phyloP scores from a whole-genome alignment of 2,329 filamentous ascomycete species.

The Chaetomium sp. region DNA sequence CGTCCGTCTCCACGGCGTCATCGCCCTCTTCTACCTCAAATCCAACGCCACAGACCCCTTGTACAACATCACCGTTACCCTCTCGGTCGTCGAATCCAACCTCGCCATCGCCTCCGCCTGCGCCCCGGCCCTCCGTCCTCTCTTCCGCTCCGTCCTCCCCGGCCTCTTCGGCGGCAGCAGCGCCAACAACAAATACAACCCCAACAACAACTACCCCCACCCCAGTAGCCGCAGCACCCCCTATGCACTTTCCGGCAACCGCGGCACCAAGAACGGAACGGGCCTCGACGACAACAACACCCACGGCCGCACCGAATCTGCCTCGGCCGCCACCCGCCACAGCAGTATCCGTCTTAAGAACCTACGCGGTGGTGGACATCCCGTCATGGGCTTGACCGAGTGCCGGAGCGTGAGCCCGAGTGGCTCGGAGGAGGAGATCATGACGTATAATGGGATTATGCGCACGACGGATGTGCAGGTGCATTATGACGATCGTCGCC shows the following conservation, averaged over 20 bases:
- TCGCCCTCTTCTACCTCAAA: conserved; percentile 27
- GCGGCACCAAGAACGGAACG: neutral
- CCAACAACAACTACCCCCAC: neutral
- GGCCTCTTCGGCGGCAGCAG: conserved; percentile 18
- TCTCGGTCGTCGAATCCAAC: conserved; percentile 34
- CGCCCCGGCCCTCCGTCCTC: conserved; percentile 33
- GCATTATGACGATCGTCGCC: conserved; percentile 1
- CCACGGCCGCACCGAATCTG: neutral
- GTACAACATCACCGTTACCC: conserved; percentile 29
- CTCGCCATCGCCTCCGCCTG: conserved; percentile 36
- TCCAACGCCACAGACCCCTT: conserved; percentile 21
- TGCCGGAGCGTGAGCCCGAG: conserved; percentile 27
- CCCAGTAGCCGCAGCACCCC: neutral
- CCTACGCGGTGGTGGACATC: conserved; percentile 5
- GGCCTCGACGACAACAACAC: neutral
- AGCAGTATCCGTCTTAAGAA: conserved; percentile 15
- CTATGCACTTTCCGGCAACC: conserved; percentile 2
- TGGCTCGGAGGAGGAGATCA: conserved; percentile 29
- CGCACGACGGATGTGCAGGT: conserved; percentile 25
- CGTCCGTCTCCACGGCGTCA: conserved; percentile 28
- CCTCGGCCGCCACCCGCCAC: neutral
- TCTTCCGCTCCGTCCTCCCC: conserved; percentile 28
- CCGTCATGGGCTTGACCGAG: conserved; percentile 12
- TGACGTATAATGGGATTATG: conserved; percentile 32
- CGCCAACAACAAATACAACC: conserved; percentile 12